Conservation (phyloP, 257 asterid species). For the Cordia subcordata region DNA sequence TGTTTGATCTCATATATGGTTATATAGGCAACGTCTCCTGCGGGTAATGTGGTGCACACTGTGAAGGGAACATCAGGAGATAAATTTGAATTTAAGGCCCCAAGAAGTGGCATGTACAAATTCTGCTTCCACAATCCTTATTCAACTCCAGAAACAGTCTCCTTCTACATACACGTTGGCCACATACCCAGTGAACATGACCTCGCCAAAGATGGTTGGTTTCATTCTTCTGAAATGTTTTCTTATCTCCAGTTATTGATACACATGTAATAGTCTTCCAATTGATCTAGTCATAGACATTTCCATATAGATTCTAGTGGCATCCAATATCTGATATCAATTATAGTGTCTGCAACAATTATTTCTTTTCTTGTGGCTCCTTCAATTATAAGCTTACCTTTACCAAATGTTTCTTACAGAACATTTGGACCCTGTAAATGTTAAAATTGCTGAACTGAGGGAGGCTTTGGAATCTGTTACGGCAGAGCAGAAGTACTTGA, state of each 20-base stretch:
- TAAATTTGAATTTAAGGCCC: slow-evolving; percentile 78
- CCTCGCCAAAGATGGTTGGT: slow-evolving; percentile 86
- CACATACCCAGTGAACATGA: slow-evolving; percentile 70
- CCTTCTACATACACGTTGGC: slow-evolving; percentile 82
- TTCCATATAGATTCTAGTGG: no score
- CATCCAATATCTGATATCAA: no score
- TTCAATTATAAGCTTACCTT: slow-evolving; percentile 1
- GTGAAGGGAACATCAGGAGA: slow-evolving; percentile 63
- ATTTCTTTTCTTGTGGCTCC: slow-evolving; percentile 16
- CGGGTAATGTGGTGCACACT: slow-evolving; percentile 42
- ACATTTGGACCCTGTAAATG: slow-evolving; percentile 80
- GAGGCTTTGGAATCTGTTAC: slow-evolving; percentile 79
- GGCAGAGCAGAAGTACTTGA: slow-evolving; percentile 71
- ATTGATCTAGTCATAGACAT: no score
- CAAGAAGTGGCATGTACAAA: slow-evolving; percentile 74
- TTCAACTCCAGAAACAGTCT: slow-evolving; percentile 63
- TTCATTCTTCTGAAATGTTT: slow-evolving; percentile 1
- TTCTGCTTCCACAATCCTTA: slow-evolving; percentile 83
- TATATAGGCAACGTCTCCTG: slow-evolving; percentile 64
- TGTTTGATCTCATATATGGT: slow-evolving; percentile 15
- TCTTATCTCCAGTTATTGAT: neutral
- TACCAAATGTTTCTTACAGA: slow-evolving; percentile 28
- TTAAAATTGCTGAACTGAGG: slow-evolving; percentile 75
- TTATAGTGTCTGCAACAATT: no score
- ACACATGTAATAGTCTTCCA: neutral